Evolutionary conservation across 164 flowering plant species (phyloP).

Genomic region (Euptelea pleiosperma): DNA sequence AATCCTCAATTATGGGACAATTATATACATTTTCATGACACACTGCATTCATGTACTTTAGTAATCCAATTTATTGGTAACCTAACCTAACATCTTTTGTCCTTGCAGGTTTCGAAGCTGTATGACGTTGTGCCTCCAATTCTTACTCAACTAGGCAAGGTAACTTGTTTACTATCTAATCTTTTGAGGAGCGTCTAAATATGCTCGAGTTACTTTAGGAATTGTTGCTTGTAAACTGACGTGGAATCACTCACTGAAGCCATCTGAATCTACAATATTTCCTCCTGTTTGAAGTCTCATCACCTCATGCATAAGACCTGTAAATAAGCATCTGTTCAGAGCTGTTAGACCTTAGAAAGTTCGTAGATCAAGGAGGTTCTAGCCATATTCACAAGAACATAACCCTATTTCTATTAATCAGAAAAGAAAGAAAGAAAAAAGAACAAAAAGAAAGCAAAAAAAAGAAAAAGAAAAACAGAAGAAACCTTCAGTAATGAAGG

Average conservation of each 20-base stretch:
- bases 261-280: neutral
- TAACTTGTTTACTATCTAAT: conserved; percentile 18
- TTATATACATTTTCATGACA: conserved; percentile 1
- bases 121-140: conserved; percentile 97
- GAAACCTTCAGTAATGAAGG: no score
- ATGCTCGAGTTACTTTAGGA: neutral
- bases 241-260: neutral
- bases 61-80: conserved; percentile 7
- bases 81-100: conserved; percentile 1
- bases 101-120: conserved; percentile 79
- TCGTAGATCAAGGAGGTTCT: neutral
- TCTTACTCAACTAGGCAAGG: conserved; percentile 90
- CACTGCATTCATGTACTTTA: neutral
- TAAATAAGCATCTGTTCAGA: no score
- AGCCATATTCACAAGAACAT: no score
- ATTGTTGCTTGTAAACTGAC: neutral
- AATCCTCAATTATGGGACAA: conserved; percentile 4
- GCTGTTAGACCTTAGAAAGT: neutral
- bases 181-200: neutral
- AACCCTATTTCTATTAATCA: no score
- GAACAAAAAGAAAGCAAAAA: no score
- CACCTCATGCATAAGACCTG: no score
- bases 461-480: no score
- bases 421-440: no score
- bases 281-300: conserved; percentile 1